A percentile compares a stretch with the other conserved stretches of the same genome.
Evolutionary conservation across 2,329 filamentous ascomycete species (phyloP).

Genomic region (Pseudogymnoascus sp.): DNA sequence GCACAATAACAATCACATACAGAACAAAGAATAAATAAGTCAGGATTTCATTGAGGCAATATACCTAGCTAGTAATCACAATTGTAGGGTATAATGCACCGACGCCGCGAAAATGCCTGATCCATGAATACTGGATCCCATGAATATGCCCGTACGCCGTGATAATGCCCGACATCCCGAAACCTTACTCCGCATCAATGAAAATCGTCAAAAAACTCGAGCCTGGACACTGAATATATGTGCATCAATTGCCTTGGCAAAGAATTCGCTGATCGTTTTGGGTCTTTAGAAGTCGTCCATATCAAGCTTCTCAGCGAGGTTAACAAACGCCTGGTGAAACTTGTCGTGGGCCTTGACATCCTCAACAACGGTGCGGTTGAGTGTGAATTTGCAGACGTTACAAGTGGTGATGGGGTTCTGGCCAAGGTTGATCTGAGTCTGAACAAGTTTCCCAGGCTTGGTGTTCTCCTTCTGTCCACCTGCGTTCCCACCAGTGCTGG

Average conservation of each 20-base stretch:
- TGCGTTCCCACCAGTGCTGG: conserved; percentile 8
- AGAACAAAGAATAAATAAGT: neutral
- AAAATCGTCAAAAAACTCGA: neutral
- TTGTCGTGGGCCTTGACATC: conserved; percentile 7
- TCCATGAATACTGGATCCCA: neutral
- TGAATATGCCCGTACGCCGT: neutral
- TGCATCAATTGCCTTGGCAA: neutral
- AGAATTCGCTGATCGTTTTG: neutral
- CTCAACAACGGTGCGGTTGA: neutral
- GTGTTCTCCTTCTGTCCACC: conserved; percentile 33
- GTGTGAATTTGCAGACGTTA: neutral
- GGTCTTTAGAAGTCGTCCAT: neutral
- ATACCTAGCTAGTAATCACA: conserved; percentile 5
- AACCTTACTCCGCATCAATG: neutral
- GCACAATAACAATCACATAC: neutral
- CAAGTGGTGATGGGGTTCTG: neutral
- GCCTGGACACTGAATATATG: neutral
- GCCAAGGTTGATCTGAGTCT: conserved; percentile 9
- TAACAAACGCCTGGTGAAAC: conserved; percentile 6
- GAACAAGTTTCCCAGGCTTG: conserved; percentile 13
- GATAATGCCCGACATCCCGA: neutral
- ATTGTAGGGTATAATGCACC: conserved; percentile 6
- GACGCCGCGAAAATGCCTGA: conserved; percentile 1
- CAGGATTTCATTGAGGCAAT: conserved; percentile 2
- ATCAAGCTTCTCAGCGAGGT: neutral